Evolutionary conservation across 805 yeast species (phyloP), one percentile per base, ranked within the genome.

Genomic region (Cyberlindnera subsufficiens): DNA sequence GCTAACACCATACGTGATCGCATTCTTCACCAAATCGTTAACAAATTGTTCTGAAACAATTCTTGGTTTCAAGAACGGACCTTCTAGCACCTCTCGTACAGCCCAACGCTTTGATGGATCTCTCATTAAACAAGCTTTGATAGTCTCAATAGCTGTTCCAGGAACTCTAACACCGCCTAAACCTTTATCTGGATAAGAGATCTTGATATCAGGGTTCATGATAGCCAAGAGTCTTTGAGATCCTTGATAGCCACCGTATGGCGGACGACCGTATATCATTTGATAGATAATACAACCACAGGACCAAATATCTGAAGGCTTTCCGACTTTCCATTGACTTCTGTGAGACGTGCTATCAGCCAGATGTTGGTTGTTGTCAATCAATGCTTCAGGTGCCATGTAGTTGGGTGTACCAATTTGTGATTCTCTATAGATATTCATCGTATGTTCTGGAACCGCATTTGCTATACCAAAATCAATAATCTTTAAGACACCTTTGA

Each of bases 381-480:
- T 72, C 45, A 91, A 66, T 0, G 97, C 86, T 62, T 91, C 99
- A 0, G 99, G 99, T 0, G 99, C 96, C 98, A 91, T 93, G 61
- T 91, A 93, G 60, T 86, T 88, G 2, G 96, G 96, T 0, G 99
- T 91, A 5, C 99, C 99, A 40, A 89, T 83, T 59, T 88, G 96
- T 6, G 88, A 77, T 46, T 87, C 95, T 44, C 97, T 73, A 58
- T 90, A 90, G 16, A 91, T 77, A 54, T 93, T 91, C 17, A 86
- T 80, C 0, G 98, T 91, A 56, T 88, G 86, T 41, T 90, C 96
- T 1, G 95, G 93, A 1, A 93, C 88, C 0, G 91, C 88, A 63
- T 90, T 86, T n/a, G 98, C 87, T 38, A 86, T 86, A 14, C 99
- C 99, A 71, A 91, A 93, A 65, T 91, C 99, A 47, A 91, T 91